phyloP scores from a whole-genome alignment of 2,329 filamentous ascomycete genomes.

The Emergomyces orientalis region DNA sequence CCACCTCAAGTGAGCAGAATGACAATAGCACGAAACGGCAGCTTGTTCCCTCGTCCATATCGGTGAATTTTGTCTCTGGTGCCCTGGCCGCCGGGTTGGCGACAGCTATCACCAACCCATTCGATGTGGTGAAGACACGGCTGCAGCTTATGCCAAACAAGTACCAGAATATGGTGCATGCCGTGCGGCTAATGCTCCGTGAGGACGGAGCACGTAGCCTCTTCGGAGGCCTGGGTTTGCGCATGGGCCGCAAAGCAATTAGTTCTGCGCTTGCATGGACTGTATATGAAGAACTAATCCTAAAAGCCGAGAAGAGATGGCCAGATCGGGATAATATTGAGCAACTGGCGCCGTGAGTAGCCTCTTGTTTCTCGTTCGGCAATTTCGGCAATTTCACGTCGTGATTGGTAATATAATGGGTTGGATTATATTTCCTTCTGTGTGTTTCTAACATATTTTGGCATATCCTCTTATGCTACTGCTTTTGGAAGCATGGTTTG shows the following conservation, averaged over 20 bases:
- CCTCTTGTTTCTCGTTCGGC: neutral
- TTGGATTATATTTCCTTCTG: neutral
- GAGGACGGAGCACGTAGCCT: constrained; percentile 74
- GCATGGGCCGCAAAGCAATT: constrained; percentile 83
- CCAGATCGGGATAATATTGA: constrained; percentile 23
- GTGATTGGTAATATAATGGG: neutral
- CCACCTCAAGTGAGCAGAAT: constrained; percentile 1
- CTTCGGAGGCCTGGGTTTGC: constrained; percentile 74
- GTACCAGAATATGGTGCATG: constrained; percentile 75
- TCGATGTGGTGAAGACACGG: constrained; percentile 91
- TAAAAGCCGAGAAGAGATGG: constrained; percentile 52
- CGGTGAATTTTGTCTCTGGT: constrained; percentile 79
- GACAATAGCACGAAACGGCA: neutral
- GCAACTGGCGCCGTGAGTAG: constrained; percentile 5
- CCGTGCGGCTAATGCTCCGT: constrained; percentile 64
- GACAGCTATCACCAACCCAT: constrained; percentile 87
- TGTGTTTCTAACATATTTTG: neutral
- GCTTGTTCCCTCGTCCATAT: constrained; percentile 33
- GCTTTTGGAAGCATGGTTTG: neutral
- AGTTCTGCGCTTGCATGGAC: constrained; percentile 97
- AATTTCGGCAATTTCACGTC: neutral
- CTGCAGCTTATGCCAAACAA: constrained; percentile 78
- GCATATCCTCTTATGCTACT: constrained; percentile 4
- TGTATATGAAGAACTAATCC: constrained; percentile 84
- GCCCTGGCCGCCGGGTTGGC: constrained; percentile 71